Conservation (phyloP, 1,139 yeast species). For the Saccharomyces hybrid region DNA sequence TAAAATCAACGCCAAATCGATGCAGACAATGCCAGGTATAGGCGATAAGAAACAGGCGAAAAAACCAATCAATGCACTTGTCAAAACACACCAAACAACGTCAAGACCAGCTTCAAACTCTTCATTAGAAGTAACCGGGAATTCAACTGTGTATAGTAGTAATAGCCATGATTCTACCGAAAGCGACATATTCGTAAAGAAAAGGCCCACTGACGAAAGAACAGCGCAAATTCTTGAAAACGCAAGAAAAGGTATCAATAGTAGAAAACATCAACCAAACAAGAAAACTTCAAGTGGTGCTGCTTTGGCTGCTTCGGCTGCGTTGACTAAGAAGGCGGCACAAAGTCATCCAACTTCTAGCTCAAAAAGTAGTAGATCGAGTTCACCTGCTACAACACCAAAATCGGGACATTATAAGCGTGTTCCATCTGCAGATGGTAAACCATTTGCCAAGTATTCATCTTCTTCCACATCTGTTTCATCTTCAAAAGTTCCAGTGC, state of each 20-base stretch:
- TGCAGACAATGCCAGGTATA: slow-evolving; percentile 37
- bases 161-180: slow-evolving; percentile 12
- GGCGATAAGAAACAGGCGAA: slow-evolving; percentile 21
- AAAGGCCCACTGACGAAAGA: slow-evolving; percentile 23
- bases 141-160: slow-evolving; percentile 11
- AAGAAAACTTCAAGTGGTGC: slow-evolving; percentile 26
- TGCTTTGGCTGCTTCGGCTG: slow-evolving; percentile 27
- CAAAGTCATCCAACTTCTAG: not conserved
- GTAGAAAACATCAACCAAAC: slow-evolving; percentile 17
- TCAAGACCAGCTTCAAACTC: slow-evolving; percentile 1
- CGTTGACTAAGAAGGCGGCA: slow-evolving; percentile 5
- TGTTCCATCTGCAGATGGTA: slow-evolving; percentile 5
- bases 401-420: not conserved
- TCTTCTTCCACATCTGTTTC: slow-evolving; percentile 8
- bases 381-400: not conserved
- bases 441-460: slow-evolving; percentile 6
- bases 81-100: not conserved
- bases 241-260: slow-evolving; percentile 22
- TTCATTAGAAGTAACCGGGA: not conserved
- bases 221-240: slow-evolving; percentile 28
- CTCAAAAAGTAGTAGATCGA: not conserved
- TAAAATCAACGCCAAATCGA: slow-evolving; percentile 41
- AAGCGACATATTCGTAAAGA: slow-evolving; percentile 4
- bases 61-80: not conserved
- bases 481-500: slow-evolving; percentile 6